These are phyloP conservation scores for Camelina laxa DNA, from an alignment of 345 rosid genomes.

Conservation along the genomic window DNA sequence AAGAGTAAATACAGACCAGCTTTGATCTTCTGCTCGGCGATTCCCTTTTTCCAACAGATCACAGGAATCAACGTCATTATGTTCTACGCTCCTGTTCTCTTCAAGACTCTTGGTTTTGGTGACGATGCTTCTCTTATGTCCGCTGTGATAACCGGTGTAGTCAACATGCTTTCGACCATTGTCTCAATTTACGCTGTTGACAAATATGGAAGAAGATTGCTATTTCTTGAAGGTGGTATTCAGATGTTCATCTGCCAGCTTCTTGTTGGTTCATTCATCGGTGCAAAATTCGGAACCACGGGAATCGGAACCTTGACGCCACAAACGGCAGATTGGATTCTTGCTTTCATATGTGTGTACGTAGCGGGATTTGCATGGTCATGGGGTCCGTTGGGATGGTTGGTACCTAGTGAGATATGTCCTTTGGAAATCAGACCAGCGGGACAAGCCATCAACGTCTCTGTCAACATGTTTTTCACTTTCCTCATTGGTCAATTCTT, in stretches of 20 bases:
- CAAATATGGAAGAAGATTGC: constrained; percentile 49
- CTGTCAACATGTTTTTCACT: constrained; percentile 56
- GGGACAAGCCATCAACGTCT: constrained; percentile 62
- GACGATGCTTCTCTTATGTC: constrained; percentile 49
- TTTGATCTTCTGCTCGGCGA: constrained; percentile 29
- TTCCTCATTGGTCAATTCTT: constrained; percentile 57
- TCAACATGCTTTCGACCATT: constrained; percentile 42
- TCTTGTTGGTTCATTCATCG: constrained; percentile 37
- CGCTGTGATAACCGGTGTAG: constrained; percentile 47
- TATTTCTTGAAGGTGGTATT: constrained; percentile 55
- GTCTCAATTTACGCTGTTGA: constrained; percentile 46
- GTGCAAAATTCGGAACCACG: constrained; percentile 43
- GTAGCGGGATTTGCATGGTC: constrained; percentile 66
- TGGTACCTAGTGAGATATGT: constrained; percentile 65
- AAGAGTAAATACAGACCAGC: constrained; percentile 45
- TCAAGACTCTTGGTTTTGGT: constrained; percentile 57
- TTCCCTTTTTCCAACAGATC: constrained; percentile 57
- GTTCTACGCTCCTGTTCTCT: constrained; percentile 60
- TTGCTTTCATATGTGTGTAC: constrained; percentile 51
- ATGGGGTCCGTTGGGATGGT: constrained; percentile 71
- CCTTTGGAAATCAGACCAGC: constrained; percentile 60
- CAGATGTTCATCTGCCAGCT: constrained; percentile 49
- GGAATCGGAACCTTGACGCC: constrained; percentile 49
- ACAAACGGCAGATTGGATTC: constrained; percentile 52
- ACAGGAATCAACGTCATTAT: constrained; percentile 57